These are phyloP conservation scores for Aspergillus homomorphus DNA, from an alignment of 495 filamentous ascomycete genomes.

Conservation along the genomic window DNA sequence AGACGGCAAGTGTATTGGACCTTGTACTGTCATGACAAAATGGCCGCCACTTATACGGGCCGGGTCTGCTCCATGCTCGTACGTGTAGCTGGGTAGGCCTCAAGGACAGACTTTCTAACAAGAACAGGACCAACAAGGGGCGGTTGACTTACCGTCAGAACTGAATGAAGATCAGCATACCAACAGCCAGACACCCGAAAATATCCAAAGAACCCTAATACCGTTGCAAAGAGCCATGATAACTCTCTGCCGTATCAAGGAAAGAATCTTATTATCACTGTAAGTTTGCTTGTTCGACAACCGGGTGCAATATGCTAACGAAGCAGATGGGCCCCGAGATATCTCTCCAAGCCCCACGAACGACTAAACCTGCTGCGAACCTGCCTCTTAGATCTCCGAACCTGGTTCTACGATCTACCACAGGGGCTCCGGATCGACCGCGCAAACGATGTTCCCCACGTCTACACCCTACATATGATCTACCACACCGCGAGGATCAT, in stretches of 20 bases:
- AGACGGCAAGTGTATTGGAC: conserved; percentile 10
- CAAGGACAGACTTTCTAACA: background rate
- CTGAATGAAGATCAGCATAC: background rate
- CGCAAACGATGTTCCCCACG: conserved; percentile 3
- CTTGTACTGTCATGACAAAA: conserved; percentile 2
- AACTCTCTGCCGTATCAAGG: conserved; percentile 1
- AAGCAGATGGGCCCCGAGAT: background rate
- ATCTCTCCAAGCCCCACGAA: background rate
- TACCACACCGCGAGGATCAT: conserved; percentile 10
- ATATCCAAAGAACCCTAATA: background rate
- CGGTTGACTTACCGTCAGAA: background rate
- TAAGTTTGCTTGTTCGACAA: background rate
- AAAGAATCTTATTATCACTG: conserved; percentile 6
- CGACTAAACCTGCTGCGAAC: background rate
- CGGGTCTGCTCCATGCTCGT: conserved; percentile 3
- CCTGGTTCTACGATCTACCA: background rate
- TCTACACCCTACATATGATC: conserved; percentile 11
- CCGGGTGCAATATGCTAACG: background rate
- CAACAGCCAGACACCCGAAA: background rate
- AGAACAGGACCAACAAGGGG: conserved; percentile 5
- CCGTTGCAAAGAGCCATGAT: background rate
- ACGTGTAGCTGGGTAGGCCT: background rate
- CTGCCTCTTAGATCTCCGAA: background rate
- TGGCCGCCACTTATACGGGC: background rate
- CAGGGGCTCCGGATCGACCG: conserved; percentile 5